phyloP scores from a whole-genome alignment of 1,139 yeast genomes.

The Blastobotrys aristatus region DNA sequence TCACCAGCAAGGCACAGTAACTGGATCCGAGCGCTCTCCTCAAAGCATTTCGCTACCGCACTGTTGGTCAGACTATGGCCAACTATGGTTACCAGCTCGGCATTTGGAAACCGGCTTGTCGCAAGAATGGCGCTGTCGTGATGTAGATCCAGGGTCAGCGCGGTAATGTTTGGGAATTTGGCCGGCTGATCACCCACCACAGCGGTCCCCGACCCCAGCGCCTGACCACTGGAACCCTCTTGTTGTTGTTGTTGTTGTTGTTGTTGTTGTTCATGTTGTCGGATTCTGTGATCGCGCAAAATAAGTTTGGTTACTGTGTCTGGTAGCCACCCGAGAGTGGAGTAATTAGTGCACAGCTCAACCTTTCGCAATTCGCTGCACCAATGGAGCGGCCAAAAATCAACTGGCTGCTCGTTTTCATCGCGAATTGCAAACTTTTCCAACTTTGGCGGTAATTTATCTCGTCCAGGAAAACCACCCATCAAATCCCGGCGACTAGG shows the following conservation, averaged over 20 bases:
- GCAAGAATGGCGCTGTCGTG: not conserved
- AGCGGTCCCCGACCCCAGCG: too few species aligned
- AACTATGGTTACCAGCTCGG: not conserved
- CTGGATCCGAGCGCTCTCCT: not conserved
- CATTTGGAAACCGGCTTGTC: constrained; percentile 5
- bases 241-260: too few species aligned
- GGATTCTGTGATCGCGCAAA: constrained; percentile 3
- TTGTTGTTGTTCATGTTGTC: too few species aligned
- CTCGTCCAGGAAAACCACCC: constrained; percentile 1
- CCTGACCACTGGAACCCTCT: too few species aligned
- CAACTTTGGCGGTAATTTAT: not conserved
- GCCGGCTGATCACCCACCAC: not conserved
- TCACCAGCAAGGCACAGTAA: not conserved
- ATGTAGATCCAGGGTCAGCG: not conserved
- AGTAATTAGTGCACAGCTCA: not conserved
- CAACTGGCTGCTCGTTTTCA: not conserved
- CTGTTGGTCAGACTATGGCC: not conserved
- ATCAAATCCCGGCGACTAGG: constrained; percentile 3
- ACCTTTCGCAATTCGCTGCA: not conserved
- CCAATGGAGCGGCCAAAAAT: not conserved
- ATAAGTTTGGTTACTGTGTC: not conserved
- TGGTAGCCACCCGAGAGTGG: constrained; percentile 2
- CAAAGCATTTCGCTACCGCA: not conserved
- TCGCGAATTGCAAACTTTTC: constrained; percentile 6
- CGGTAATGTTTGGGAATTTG: not conserved